Evolutionary conservation across 73 alveolate genomes (phyloP), one percentile per base, ranked within the genome.

Genomic region (Strombidium stylifer): DNA sequence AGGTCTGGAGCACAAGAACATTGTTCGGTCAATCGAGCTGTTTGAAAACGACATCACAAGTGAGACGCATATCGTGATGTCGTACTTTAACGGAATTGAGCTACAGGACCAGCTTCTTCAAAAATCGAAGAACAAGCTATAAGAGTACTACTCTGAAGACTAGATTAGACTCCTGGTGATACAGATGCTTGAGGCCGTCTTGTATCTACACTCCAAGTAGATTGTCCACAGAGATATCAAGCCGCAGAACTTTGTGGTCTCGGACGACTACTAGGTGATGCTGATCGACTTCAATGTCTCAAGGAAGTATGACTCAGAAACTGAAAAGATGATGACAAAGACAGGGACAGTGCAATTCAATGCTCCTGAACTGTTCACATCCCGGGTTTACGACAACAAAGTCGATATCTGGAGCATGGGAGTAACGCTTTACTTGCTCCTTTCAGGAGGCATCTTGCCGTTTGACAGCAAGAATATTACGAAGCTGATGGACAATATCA

Each of bases 191-290:
- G 50, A 44, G 28, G 89, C 86, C 8, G 69, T 84, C 37, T 77
- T 77, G 37, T 77, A 62, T 46, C 72, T 84, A 47, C 94, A 84
- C 49, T 16, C 48, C 65, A 58, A 84, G 18, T 71, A 78, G 31
- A 70, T 84, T 44, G 58, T 75, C 70, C 94, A 84, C 47, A 64
- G 94, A 32, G 94, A 84, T 49, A 65, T 84, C 41, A 84, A 84
- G 48, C 84, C 86, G 6, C 65, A 65, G 35, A 84, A 84, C 34
- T 72, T 84, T 46, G 49, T 77, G 26, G 78, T 84, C 15, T 72
- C 85, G 10, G 79, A 82, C 25, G 79, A 78, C 34, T 48, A 75
- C 47, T 47, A 84, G 2, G 77, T 73, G 55, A 56, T 57, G 34
- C 41, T 84, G 26, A 71, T 81, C 26, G 94, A 84, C 51, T 76